A percentile compares a stretch with the other conserved stretches of the same genome.
Conservation (phyloP, 495 filamentous ascomycete genomes). For the Penicillium robsamsonii region DNA sequence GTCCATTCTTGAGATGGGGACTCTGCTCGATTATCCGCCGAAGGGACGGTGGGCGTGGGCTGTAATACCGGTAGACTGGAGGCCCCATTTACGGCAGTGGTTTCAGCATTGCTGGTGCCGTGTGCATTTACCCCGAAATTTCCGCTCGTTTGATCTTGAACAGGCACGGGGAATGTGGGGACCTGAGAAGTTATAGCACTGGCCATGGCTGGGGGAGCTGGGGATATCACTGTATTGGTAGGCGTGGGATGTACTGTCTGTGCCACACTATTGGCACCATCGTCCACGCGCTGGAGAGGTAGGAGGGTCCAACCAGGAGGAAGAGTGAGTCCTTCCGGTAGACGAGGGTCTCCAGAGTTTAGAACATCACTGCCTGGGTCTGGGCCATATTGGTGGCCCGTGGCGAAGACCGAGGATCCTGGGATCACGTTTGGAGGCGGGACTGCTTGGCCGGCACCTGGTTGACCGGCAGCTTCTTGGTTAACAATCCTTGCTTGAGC, state of each 20-base stretch:
- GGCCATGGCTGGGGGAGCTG: not conserved
- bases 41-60: conserved; percentile 12
- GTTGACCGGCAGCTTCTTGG: not conserved
- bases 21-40: conserved; percentile 21
- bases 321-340: conserved; percentile 70
- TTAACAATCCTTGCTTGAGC: conserved; percentile 34
- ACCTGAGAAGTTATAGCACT: not conserved
- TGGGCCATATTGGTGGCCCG: conserved; percentile 33
- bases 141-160: not conserved
- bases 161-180: not conserved
- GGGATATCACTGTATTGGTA: conserved; percentile 11
- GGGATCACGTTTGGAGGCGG: conserved; percentile 16
- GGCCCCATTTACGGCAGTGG: conserved; percentile 19
- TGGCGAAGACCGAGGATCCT: conserved; percentile 21
- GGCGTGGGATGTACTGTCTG: conserved; percentile 11
- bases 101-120: not conserved
- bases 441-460: conserved; percentile 11
- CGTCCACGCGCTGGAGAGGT: conserved; percentile 57
- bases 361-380: conserved; percentile 44
- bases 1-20: conserved; percentile 41
- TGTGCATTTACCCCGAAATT: not conserved
- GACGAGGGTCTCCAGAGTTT: conserved; percentile 61
- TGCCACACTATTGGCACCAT: conserved; percentile 4
- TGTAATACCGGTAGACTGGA: not conserved
- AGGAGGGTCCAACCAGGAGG: conserved; percentile 75